Evolutionary conservation across 2,329 filamentous ascomycete species (phyloP), one percentile per base, ranked within the genome.

Genomic region (Microcyclospora pomicola): DNA sequence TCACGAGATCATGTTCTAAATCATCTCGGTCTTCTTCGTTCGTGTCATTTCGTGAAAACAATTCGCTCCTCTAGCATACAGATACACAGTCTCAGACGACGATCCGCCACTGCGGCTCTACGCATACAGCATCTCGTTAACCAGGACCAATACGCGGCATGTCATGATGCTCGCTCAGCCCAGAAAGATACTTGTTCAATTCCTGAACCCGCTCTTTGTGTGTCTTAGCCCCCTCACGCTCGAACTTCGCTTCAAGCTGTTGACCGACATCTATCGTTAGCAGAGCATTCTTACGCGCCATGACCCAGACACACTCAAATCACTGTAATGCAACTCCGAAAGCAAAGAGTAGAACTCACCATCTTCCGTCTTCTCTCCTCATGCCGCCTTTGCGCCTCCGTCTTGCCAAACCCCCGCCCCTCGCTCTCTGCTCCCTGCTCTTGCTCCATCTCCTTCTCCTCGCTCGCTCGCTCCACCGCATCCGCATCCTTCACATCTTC

Each of bases 121-220:
- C 4, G 7, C 19, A 24, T 7, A 24, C 19, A 24, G 19, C 19
- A 24, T 4, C 19, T 24, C 19, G 30, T 71, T 73, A 73, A 45
- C 70, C 70, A 46, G 70, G 70, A 42, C 70, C 70, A 41, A 73
- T 73, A 48, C 68, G 64, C 6, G 70, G 70, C 87, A 98, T 98
- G 59, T 98, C 91, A 61, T 98, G 88, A 64, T 98, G 91, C 63
- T 98, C 91, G 63, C 84, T 94, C 54, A 98, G 63, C 48, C 79
- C 82, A 47, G 84, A 91, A 28, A 98, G 66, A 59, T 96, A 95
- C 46, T 82, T 84, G 59, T 98, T 98, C 50, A 96, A 66, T 59
- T 95, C 86, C 60, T 96, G 87, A 32, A 98, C 88, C 9, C 85
- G 77, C 66, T 98, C 83, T 59, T 96, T 96, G 62, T 98, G 91